Conservation (phyloP, 805 yeast genomes). For the Tetrapisispora fleetii region DNA sequence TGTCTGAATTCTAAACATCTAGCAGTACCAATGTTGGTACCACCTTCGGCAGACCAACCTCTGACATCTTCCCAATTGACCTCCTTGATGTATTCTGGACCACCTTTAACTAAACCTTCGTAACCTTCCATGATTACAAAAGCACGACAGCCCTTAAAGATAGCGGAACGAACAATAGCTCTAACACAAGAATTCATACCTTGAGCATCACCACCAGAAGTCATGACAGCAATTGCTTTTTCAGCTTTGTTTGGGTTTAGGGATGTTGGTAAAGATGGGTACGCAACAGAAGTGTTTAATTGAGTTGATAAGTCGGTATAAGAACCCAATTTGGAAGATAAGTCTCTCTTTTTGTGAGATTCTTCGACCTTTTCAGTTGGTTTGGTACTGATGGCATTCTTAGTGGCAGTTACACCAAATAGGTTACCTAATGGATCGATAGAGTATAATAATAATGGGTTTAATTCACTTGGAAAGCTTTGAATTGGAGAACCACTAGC, state of each 20-base stretch:
- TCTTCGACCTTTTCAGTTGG: conserved; percentile 16
- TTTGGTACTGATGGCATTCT: conserved; percentile 45
- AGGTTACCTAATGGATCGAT: conserved; percentile 79
- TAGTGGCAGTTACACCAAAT: conserved; percentile 64
- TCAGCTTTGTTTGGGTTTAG: conserved; percentile 12
- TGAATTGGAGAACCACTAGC: conserved; percentile 35
- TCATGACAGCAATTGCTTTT: conserved; percentile 63
- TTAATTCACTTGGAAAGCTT: conserved; percentile 58
- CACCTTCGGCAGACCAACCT: conserved; percentile 61
- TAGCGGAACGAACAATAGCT: conserved; percentile 63
- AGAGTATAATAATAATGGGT: conserved; percentile 66
- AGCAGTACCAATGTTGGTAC: conserved; percentile 74
- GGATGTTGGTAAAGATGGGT: conserved; percentile 17
- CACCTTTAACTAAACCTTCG: conserved; percentile 62
- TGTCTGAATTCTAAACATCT: conserved; percentile 60
- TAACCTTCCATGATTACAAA: conserved; percentile 68
- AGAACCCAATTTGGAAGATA: conserved; percentile 17
- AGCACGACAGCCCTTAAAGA: conserved; percentile 53
- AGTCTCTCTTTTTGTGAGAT: conserved; percentile 5
- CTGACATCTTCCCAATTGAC: conserved; percentile 69
- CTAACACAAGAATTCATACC: conserved; percentile 74
- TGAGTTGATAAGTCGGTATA: conserved; percentile 16
- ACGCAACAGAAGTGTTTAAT: conserved; percentile 10
- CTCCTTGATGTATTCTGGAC: conserved; percentile 41
- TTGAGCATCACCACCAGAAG: conserved; percentile 76